Evolutionary conservation across 2,329 filamentous ascomycete genomes (phyloP).

Genomic region (Xylariales sp.): DNA sequence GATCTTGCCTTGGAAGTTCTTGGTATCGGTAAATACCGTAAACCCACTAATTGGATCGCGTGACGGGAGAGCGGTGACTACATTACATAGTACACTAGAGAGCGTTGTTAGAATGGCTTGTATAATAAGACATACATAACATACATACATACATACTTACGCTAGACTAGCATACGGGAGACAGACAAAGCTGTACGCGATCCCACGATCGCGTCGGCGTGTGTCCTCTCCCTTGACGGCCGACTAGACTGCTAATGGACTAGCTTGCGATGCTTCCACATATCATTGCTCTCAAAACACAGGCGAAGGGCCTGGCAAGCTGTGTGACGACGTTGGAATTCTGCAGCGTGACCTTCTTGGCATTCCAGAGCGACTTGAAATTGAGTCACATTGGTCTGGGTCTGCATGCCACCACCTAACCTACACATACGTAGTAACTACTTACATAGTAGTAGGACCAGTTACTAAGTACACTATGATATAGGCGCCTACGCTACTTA

Average conservation of each 20-base stretch:
- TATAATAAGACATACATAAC: neutral
- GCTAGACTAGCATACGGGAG: neutral
- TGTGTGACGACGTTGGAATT: slow-evolving; percentile 37
- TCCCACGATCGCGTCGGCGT: slow-evolving; percentile 11
- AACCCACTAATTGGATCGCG: slow-evolving; percentile 14
- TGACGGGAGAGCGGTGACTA: neutral
- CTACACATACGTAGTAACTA: neutral
- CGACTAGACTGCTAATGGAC: slow-evolving; percentile 1
- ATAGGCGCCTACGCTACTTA: slow-evolving; percentile 25
- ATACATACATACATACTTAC: neutral
- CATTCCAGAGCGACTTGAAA: slow-evolving; percentile 25
- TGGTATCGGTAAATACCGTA: neutral
- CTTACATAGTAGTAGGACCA: too few relatives aligned
- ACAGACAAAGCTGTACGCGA: slow-evolving; percentile 4
- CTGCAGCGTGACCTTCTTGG: slow-evolving; percentile 37
- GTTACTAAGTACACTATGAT: neutral
- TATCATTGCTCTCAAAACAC: slow-evolving; percentile 13
- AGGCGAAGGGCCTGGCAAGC: slow-evolving; percentile 19
- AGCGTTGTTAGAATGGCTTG: neutral
- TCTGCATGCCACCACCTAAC: slow-evolving; percentile 24
- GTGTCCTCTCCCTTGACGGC: neutral
- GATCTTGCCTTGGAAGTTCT: neutral
- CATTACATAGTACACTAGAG: too few relatives aligned
- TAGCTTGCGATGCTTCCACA: slow-evolving; percentile 22
- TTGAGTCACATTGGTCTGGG: slow-evolving; percentile 29